A percentile compares a stretch with the other conserved stretches of the same genome.
phyloP scores from a whole-genome alignment of 2,329 filamentous ascomycete species.

The Cytospora chrysosperma region DNA sequence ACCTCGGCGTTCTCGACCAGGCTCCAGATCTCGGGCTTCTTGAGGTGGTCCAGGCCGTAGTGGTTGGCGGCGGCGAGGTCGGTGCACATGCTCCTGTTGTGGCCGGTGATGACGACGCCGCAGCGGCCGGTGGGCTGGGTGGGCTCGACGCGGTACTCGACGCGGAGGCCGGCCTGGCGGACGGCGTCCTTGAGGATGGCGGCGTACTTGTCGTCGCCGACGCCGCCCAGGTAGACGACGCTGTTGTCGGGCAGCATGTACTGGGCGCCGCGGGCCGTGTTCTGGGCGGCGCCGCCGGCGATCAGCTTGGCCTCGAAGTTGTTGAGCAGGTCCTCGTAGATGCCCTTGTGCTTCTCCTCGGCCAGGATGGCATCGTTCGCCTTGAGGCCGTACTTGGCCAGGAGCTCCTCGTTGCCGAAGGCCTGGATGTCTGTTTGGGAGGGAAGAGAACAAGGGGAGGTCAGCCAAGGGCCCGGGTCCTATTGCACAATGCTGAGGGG shows the following conservation, averaged over 20 bases:
- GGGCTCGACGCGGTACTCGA: conserved; percentile 91
- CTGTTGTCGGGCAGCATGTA: conserved; percentile 90
- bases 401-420: conserved; percentile 74
- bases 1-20: conserved; percentile 84
- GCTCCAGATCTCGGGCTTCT: conserved; percentile 87
- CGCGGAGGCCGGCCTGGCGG: conserved; percentile 81
- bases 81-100: conserved; percentile 92
- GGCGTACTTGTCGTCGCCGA: conserved; percentile 94
- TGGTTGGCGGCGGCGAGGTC: conserved; percentile 95
- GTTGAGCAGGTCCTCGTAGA: conserved; percentile 92
- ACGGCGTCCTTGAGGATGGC: conserved; percentile 84
- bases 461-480: conserved; percentile 5
- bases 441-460: background rate
- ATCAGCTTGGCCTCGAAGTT: conserved; percentile 93
- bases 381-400: conserved; percentile 92
- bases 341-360: conserved; percentile 80
- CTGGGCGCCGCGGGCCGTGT: conserved; percentile 93
- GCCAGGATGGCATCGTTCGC: conserved; percentile 97
- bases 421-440: conserved; percentile 78
- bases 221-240: conserved; percentile 89
- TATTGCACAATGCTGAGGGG: background rate
- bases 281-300: conserved; percentile 94
- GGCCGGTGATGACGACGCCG: conserved; percentile 93
- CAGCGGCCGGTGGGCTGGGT: conserved; percentile 85
- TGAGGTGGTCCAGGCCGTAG: conserved; percentile 92